phyloP scores from a whole-genome alignment of 306 rosid species.

The Sesbania bispinosa region DNA sequence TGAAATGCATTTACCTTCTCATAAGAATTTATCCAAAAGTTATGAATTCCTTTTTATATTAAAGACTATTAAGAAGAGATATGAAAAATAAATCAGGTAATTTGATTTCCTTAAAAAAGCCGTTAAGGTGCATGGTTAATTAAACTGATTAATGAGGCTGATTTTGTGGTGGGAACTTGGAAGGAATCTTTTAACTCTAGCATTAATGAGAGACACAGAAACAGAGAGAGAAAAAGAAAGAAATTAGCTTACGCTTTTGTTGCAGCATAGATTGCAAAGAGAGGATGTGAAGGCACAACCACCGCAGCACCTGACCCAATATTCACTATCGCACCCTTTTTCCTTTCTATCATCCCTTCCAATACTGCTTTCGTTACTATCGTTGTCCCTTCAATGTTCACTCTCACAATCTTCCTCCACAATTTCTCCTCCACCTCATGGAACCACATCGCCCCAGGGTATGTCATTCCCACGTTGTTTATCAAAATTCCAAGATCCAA shows the following conservation, averaged over 20 bases:
- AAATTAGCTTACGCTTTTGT: conserved; percentile 72
- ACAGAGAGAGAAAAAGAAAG: background rate
- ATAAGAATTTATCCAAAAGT: too few relatives aligned
- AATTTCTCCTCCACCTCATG: conserved; percentile 57
- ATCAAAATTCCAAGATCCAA: conserved; percentile 52
- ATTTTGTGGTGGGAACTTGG: too few relatives aligned
- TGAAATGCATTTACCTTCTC: too few relatives aligned
- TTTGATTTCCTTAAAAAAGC: too few relatives aligned
- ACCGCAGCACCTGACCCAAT: conserved; percentile 70
- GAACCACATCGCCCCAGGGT: conserved; percentile 54
- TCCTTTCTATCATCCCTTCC: conserved; percentile 48
- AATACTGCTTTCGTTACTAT: conserved; percentile 50
- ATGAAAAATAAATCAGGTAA: too few relatives aligned
- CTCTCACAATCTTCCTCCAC: conserved; percentile 64
- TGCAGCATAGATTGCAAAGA: conserved; percentile 70
- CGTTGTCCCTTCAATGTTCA: conserved; percentile 62
- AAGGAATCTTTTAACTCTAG: too few relatives aligned
- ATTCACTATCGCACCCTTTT: conserved; percentile 66
- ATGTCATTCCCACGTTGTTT: conserved; percentile 69
- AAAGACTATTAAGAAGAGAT: too few relatives aligned
- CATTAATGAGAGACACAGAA: background rate
- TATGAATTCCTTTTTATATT: too few relatives aligned
- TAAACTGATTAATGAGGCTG: too few relatives aligned
- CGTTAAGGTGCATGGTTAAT: too few relatives aligned
- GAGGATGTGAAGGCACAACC: conserved; percentile 84